Base-by-base conservation (phyloP, 2,329 filamentous ascomycete genomes). In the Sporothrix humicola region DNA sequence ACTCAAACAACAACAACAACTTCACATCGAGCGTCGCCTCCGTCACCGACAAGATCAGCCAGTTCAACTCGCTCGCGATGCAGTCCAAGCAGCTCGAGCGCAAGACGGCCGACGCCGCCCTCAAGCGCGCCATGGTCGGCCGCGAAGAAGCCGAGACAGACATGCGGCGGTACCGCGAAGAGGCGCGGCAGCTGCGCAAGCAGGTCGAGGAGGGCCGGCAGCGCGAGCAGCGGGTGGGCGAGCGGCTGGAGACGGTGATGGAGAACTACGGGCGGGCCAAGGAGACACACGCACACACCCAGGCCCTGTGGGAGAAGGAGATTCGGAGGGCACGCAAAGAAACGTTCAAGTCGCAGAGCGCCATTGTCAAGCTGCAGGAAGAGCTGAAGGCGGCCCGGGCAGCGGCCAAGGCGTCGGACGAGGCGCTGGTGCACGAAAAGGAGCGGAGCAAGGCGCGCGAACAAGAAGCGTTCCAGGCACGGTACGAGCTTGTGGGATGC, bases 61-160 rank as follows among this genome's bases (percentile, higher is more conserved):
- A 92, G 81, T 93, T 93, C 81, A 92, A 93, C 83, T 88, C 85
- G 73, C 85, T 93, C 50, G 87, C 90, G 73, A 82, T 85, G 76
- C 85, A 87, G 80, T 87, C 87, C 48, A 90, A 89, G 78, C 86
- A 89, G 66, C 82, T 90, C 71, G 89, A 91, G 80, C 87, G 89
- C 77, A 91, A 88, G 81, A 89, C 85, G 66, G 89, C 88, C 77
- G 90, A 91, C 77, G 89, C 89, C 46, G 90, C 90, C 44, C 82
- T 92, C 17, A 90, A 90, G 80, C 87, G 90, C 66, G 90, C 90
- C 75, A 88, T 91, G 85, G 79, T 92, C 66, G 91, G 90, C 15
- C 86, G 91, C 59, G 92, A 94, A 79, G 90, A 92, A 82, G 90
- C 91, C 13, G 92, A 93, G 82, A 83, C 82, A n/a, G 91, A 93